Conservation (phyloP, 2,329 filamentous ascomycete genomes). For the Beauveria australis region DNA sequence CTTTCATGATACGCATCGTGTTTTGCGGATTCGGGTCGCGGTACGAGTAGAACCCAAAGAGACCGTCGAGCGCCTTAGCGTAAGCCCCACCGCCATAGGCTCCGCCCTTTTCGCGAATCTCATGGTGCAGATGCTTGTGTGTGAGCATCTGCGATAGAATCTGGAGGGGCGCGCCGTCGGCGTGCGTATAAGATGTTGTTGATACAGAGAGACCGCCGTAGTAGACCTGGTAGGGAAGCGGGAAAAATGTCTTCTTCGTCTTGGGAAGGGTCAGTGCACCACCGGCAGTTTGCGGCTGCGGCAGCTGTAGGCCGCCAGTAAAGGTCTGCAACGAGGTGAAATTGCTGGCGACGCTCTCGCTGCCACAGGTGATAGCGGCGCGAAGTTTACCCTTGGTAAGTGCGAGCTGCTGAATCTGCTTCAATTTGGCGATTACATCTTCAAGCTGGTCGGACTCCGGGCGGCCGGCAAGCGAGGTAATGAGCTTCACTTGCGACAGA, state of each 20-base stretch:
- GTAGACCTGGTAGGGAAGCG: conserved; percentile 93
- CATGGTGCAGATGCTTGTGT: conserved; percentile 92
- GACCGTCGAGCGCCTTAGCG: conserved; percentile 66
- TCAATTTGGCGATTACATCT: conserved; percentile 74
- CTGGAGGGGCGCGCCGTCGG: conserved; percentile 70
- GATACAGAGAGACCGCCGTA: conserved; percentile 78
- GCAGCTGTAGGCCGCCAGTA: conserved; percentile 33
- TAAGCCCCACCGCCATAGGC: conserved; percentile 92
- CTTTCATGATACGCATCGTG: conserved; percentile 74
- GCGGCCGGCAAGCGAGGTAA: conserved; percentile 68
- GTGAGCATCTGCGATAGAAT: conserved; percentile 87
- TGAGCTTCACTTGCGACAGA: conserved; percentile 81
- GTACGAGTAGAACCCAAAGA: conserved; percentile 95
- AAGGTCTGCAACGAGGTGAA: conserved; percentile 64
- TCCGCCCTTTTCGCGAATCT: conserved; percentile 95
- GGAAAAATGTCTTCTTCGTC: conserved; percentile 75
- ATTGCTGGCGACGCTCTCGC: conserved; percentile 63
- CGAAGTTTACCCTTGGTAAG: conserved; percentile 64
- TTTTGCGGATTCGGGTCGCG: conserved; percentile 92
- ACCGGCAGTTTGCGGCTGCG: conserved; percentile 32
- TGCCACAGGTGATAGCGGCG: conserved; percentile 76
- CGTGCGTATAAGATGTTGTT: conserved; percentile 73
- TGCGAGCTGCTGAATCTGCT: conserved; percentile 73
- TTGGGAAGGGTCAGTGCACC: conserved; percentile 29
- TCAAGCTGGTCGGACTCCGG: conserved; percentile 59